A percentile compares a stretch with the other conserved stretches of the same genome.
phyloP scores from a whole-genome alignment of 169 alveolate species.

The Plasmodium billcollinsi region DNA sequence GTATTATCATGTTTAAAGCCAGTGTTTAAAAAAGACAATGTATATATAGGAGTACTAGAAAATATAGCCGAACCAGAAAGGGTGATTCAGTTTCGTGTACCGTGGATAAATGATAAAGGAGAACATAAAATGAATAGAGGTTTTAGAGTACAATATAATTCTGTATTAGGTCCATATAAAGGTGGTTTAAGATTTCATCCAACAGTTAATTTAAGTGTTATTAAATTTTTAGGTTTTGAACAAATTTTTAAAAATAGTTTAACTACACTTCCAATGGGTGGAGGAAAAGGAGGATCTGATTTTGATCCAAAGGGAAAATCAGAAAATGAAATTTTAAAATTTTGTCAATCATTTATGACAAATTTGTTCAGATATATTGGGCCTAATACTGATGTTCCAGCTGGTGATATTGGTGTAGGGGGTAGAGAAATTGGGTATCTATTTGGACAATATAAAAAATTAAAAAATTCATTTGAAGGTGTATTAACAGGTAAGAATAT shows the following conservation, averaged over 20 bases:
- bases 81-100: conserved; percentile 82
- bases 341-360: conserved; percentile 88
- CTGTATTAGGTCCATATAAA: conserved; percentile 90
- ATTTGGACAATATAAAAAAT: conserved; percentile 89
- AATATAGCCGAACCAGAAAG: conserved; percentile 87
- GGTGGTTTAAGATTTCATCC: conserved; percentile 92
- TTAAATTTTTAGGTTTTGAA: conserved; percentile 90
- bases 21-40: conserved; percentile 77
- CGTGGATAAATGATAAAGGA: conserved; percentile 88
- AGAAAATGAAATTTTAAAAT: conserved; percentile 85
- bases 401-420: conserved; percentile 93
- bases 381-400: conserved; percentile 91
- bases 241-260: conserved; percentile 90
- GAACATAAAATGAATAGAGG: conserved; percentile 87
- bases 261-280: conserved; percentile 91
- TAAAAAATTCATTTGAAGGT: conserved; percentile 84
- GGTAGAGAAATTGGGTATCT: conserved; percentile 90
- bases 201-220: conserved; percentile 86
- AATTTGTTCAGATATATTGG: conserved; percentile 87
- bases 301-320: conserved; percentile 91
- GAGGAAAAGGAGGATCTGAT: conserved; percentile 92
- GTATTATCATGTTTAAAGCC: conserved; percentile 79
- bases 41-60: conserved; percentile 83
- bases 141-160: conserved; percentile 88
- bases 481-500: conserved; percentile 90